Evolutionary conservation across 495 filamentous ascomycete species (phyloP), one percentile per base, ranked within the genome.

Genomic region (Bacidia gigantensis): DNA sequence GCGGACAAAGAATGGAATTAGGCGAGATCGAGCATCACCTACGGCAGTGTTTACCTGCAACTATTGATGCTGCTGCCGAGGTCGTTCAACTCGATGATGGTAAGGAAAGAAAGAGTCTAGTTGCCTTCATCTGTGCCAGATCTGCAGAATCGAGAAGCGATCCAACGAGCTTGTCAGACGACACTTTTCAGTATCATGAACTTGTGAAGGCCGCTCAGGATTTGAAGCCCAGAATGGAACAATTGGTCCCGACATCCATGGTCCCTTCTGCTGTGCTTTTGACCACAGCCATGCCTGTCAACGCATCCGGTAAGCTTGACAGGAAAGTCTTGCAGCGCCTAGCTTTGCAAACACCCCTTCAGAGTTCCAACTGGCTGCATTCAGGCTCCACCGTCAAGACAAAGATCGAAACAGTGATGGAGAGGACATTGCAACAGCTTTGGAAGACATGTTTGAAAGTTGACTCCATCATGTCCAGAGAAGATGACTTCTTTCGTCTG

Each of bases 1-100:
- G 47, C 7, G 57, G 57, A 18, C 57, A 60, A 26, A 35, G 57
- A 14, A 39, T 60, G 18, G 57, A 60, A 43, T 11, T 49, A 0
- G 54, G 54, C 2, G 57, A 60, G 48, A 29, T 60, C 17, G 54
- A 60, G 40, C 38, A 55, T 32, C 47, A 58, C 42, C 2, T 56
- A 7, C 35, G 46, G 17, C 41, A 1, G 17, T 50, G 44, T 35
- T n/a, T n/a, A n/a, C n/a, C n/a, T n/a, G n/a, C n/a, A n/a, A n/a
- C n/a, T n/a, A n/a, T n/a, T n/a, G 35, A 39, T 39, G 35, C 35
- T 39, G 35, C 35, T 10, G 35, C 35, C 35, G 35, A 39, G 35
- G n/a, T n/a, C n/a, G 35, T 39, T n/a, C 10, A 39, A n/a, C 10
- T 39, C 10, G n/a, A 39, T 39, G 35, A 39, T n/a, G 35, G n/a